phyloP scores from a whole-genome alignment of 306 rosid species.

The Cucurbita maxima region DNA sequence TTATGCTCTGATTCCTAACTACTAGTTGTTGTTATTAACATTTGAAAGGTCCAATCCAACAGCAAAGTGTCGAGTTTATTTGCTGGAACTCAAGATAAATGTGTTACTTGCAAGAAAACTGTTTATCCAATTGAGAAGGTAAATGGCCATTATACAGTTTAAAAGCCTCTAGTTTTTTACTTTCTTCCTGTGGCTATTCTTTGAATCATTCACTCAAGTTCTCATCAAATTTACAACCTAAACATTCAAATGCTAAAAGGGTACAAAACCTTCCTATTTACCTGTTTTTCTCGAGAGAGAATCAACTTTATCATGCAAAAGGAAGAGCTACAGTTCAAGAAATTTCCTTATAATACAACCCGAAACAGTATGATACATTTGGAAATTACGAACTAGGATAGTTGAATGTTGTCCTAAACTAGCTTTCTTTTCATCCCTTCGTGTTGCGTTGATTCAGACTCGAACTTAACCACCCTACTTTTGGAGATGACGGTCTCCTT shows the following conservation, averaged over 20 bases:
- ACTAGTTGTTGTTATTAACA: not conserved
- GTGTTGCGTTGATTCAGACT: not conserved
- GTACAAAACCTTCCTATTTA: not conserved
- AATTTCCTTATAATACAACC: not conserved
- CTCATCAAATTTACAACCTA: not conserved
- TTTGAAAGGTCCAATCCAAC: conserved; percentile 35
- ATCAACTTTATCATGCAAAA: not conserved
- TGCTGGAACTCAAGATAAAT: conserved; percentile 86
- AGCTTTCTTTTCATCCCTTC: not conserved
- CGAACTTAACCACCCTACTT: too few relatives aligned
- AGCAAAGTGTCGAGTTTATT: conserved; percentile 64
- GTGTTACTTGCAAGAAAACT: conserved; percentile 70
- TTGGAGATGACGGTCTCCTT: not conserved
- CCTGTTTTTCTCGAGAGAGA: not conserved
- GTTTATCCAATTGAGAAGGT: conserved; percentile 95
- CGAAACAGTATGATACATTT: not conserved
- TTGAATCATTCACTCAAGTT: not conserved
- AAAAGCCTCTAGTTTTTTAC: not conserved
- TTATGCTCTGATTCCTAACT: not conserved
- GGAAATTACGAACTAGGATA: not conserved
- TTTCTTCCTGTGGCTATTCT: not conserved
- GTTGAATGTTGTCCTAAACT: not conserved
- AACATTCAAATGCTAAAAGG: not conserved
- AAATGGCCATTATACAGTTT: not conserved
- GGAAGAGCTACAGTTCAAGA: not conserved